A percentile compares a stretch with the other conserved stretches of the same genome.
phyloP scores from a whole-genome alignment of 2,329 filamentous ascomycete species.

The Aciculosporium take region DNA sequence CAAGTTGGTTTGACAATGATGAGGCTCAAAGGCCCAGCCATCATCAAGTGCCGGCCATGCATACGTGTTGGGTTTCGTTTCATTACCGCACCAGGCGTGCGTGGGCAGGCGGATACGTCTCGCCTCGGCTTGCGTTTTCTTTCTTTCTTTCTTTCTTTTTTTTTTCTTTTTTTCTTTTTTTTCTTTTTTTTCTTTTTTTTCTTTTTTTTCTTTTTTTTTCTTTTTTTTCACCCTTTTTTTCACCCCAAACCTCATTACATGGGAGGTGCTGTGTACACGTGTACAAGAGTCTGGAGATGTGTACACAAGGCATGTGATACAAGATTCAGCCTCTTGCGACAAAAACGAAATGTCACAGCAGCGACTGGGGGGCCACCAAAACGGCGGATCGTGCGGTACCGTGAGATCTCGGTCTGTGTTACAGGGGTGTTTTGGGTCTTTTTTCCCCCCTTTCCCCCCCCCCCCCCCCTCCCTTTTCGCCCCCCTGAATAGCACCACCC shows the following conservation, averaged over 20 bases:
- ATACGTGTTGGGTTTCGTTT: not conserved
- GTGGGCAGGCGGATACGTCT: not conserved
- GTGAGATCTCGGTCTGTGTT: not conserved
- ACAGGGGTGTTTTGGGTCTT: not conserved
- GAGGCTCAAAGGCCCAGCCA: not conserved
- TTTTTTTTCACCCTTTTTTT: no score
- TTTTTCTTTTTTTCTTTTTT: no score
- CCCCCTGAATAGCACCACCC: no score
- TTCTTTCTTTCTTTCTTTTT: not conserved
- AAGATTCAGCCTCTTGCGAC: not conserved
- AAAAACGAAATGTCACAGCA: not conserved
- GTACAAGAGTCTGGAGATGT: no score
- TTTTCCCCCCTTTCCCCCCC: no score
- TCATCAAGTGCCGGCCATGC: not conserved
- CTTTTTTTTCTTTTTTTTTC: no score
- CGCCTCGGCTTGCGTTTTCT: not conserved
- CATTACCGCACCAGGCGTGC: not conserved
- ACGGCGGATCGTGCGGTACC: not conserved
- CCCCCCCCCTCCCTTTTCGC: no score
- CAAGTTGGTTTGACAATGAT: not conserved
- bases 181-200: no score
- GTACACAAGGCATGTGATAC: no score
- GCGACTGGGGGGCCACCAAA: not conserved
- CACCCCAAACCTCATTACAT: no score
- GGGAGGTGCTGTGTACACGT: no score